A percentile compares a stretch with the other conserved stretches of the same genome.
These are phyloP conservation scores for Bodo saltans DNA, from an alignment of 78 protist genomes.

Conservation along the genomic window DNA sequence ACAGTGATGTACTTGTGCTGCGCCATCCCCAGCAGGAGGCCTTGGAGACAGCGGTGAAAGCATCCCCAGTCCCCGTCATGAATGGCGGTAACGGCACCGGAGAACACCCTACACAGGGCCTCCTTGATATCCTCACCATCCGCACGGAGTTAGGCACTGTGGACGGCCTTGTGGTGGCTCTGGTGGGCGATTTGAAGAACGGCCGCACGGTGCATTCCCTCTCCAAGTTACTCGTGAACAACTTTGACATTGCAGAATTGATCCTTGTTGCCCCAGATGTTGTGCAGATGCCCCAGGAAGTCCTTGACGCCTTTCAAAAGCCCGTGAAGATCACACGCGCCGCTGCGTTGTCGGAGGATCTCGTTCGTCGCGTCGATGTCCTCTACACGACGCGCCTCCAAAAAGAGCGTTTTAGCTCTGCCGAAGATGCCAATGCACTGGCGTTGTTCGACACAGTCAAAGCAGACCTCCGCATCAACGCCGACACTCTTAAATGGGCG, in stretches of 20 bases:
- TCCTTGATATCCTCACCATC: constrained; percentile 82
- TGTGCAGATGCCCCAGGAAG: constrained; percentile 60
- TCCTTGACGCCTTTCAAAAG: constrained; percentile 31
- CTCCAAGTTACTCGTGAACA: constrained; percentile 52
- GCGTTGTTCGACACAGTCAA: constrained; percentile 43
- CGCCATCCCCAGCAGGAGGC: constrained; percentile 84
- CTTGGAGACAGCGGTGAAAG: constrained; percentile 48
- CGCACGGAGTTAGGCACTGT: constrained; percentile 88
- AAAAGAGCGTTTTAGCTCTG: constrained; percentile 72
- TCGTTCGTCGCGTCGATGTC: constrained; percentile 66
- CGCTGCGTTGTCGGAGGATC: constrained; percentile 23
- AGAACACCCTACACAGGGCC: constrained; percentile 93
- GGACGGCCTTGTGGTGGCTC: constrained; percentile 69
- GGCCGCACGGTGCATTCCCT: constrained; percentile 74
- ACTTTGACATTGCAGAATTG: constrained; percentile 46
- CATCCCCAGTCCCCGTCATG: constrained; percentile 73
- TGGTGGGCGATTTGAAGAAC: constrained; percentile 86
- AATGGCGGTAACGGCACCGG: constrained; percentile 93
- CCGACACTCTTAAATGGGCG: constrained; percentile 58
- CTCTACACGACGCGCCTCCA: constrained; percentile 87
- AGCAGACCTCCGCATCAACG: constrained; percentile 42
- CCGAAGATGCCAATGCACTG: constrained; percentile 5
- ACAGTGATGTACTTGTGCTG: constrained; percentile 76
- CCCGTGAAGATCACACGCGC: constrained; percentile 37
- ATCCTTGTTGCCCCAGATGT: constrained; percentile 58